A percentile compares a stretch with the other conserved stretches of the same genome.
Evolutionary conservation across 1,284 basidiomycete genomes (phyloP).

Genomic region (Leccinum angustisporum): DNA sequence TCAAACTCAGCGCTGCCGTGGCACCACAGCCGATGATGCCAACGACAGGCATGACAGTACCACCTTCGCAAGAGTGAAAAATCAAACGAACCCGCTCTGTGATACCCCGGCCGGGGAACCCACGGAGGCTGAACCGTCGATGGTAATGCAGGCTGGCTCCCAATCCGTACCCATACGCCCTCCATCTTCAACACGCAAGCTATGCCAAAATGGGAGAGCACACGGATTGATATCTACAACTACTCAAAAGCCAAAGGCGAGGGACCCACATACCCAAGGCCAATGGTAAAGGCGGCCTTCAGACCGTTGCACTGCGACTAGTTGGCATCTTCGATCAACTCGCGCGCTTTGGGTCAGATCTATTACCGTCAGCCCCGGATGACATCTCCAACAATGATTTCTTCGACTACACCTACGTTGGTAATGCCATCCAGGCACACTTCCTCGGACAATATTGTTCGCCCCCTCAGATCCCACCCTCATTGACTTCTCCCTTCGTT

Average conservation of each 20-base stretch:
- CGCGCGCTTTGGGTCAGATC: neutral
- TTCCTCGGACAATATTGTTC: neutral
- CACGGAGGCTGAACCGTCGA: slow-evolving; percentile 20
- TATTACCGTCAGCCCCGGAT: neutral
- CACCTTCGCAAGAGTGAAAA: slow-evolving; percentile 16
- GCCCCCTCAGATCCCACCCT: neutral
- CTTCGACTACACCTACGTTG: no score
- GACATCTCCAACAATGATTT: no score
- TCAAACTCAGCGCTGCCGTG: slow-evolving; percentile 61
- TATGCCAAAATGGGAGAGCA: slow-evolving; percentile 36
- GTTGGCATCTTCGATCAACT: neutral
- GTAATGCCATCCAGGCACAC: no score
- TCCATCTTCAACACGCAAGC: slow-evolving; percentile 53
- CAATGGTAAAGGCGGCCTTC: neutral
- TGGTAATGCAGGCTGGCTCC: neutral
- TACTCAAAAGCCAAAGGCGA: neutral
- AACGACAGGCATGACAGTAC: slow-evolving; percentile 10
- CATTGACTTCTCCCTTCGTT: neutral
- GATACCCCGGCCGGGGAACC: slow-evolving; percentile 1
- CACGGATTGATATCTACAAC: neutral
- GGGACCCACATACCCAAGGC: neutral
- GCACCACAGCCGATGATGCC: slow-evolving; percentile 16
- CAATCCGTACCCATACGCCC: slow-evolving; percentile 15
- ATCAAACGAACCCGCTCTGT: slow-evolving; percentile 1
- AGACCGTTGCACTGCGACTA: neutral